phyloP scores from a whole-genome alignment of 2,329 filamentous ascomycete species.

The Penicillium vulpinum region DNA sequence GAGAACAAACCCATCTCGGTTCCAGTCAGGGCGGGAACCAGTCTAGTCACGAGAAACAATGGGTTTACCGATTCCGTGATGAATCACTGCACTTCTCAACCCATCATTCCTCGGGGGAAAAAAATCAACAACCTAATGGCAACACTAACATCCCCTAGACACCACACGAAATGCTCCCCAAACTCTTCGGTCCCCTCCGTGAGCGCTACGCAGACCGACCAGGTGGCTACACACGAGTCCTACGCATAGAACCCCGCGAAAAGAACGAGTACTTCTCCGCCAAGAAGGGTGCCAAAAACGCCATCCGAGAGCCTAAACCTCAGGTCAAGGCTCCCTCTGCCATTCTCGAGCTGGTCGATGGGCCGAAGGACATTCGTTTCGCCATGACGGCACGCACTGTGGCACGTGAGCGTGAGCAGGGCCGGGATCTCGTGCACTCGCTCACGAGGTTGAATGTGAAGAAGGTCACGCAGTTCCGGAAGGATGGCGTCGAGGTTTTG shows the following conservation, averaged over 20 bases:
- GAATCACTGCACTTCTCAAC: background rate
- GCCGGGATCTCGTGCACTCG: conserved; percentile 62
- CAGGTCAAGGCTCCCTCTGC: conserved; percentile 85
- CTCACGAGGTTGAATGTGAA: conserved; percentile 75
- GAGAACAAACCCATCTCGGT: background rate
- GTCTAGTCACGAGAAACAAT: background rate
- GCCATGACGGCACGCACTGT: conserved; percentile 87
- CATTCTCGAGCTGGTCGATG: conserved; percentile 92
- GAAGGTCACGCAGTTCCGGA: conserved; percentile 78
- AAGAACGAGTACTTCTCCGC: conserved; percentile 26
- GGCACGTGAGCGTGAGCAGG: conserved; percentile 56
- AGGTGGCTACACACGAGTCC: conserved; percentile 92
- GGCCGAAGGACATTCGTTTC: conserved; percentile 89
- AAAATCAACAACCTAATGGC: background rate
- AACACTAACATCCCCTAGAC: conserved; percentile 29
- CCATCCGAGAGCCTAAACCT: conserved; percentile 21
- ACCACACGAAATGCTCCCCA: conserved; percentile 61
- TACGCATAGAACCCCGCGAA: conserved; percentile 86
- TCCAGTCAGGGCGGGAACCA: background rate
- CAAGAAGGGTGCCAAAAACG: conserved; percentile 18
- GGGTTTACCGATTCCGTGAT: background rate
- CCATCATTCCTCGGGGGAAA: background rate
- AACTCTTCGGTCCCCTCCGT: conserved; percentile 81
- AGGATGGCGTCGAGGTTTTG: conserved; percentile 65
- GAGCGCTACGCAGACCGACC: conserved; percentile 75